Evolutionary conservation across 768 basidiomycete species (phyloP), one percentile per base, ranked within the genome.

Genomic region (Psilocybe tampanensis): DNA sequence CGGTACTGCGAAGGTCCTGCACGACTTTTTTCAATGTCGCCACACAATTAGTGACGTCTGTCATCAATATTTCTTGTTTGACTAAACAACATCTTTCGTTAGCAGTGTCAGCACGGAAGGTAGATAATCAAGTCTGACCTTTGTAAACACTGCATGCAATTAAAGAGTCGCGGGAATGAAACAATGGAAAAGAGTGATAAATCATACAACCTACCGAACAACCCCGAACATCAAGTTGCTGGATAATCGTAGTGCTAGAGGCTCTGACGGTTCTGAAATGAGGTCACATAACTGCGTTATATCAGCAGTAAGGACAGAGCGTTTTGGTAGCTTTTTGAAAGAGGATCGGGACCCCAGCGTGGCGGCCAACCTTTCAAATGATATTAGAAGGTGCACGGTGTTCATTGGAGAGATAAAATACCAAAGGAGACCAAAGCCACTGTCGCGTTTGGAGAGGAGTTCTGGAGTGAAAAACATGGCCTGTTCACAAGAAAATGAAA

Each of bases 211-310:
- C 64, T 70, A 94, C 94, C 94, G 85, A 19, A 89, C 91, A 33
- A 89, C 94, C 3, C 94, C 94, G 58, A 95, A 88, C 80, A 96
- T 86, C 42, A 96, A 74, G 67, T 93, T 94, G 56, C 92, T 93
- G 9, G 94, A 94, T 53, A 95, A 75, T 60, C 94, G 80, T 54
- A 96, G 74, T 2, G 94, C 94, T 32, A 96, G 79, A 36, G 94
- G 94, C 62, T 95, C 94, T 21, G 79, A 71, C n/a, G 94, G 94
- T 63, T 89, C 80, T 23, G 86, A 82, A 51, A 96, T 94, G 36
- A 94, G 80, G 34, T 79, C 82, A 69, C 94, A 96, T 66, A 95
- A 72, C 69, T 90, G 83, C 32, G 84, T 71, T 44, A 96, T 93
- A 70, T 96, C 88, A 33, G 93, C 92, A 2, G 84, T 86, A 63